Conservation (phyloP, 2,329 filamentous ascomycete genomes). For the Fusarium duplospermum region DNA sequence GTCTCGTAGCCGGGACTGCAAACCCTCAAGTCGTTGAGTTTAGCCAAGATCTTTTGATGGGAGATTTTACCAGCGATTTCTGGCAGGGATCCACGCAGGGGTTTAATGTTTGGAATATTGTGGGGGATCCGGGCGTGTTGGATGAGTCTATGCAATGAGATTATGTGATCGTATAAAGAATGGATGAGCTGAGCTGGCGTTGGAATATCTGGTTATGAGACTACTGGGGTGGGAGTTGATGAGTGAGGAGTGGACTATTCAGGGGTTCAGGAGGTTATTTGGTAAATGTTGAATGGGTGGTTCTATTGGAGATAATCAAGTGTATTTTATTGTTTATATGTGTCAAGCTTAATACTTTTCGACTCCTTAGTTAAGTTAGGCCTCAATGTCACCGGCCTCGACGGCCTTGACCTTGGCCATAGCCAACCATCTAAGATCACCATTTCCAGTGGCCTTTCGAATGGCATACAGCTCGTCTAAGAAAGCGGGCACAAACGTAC, state of each 20-base stretch:
- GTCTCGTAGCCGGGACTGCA: slow-evolving; percentile 37
- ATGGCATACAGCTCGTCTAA: slow-evolving; percentile 75
- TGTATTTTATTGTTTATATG: slow-evolving; percentile 1
- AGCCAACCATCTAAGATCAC: slow-evolving; percentile 63
- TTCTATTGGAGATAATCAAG: slow-evolving; percentile 13
- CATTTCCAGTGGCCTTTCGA: slow-evolving; percentile 59
- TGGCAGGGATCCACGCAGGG: slow-evolving; percentile 41
- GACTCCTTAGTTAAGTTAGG: neutral
- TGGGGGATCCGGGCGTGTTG: slow-evolving; percentile 43
- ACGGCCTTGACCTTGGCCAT: slow-evolving; percentile 61
- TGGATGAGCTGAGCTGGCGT: neutral
- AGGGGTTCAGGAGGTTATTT: neutral
- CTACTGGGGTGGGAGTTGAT: neutral
- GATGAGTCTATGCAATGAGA: slow-evolving; percentile 22
- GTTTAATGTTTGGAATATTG: slow-evolving; percentile 44
- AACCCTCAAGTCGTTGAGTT: slow-evolving; percentile 31
- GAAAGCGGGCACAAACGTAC: slow-evolving; percentile 87
- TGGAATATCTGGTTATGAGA: slow-evolving; percentile 2
- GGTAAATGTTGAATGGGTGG: neutral
- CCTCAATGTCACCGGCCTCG: slow-evolving; percentile 39
- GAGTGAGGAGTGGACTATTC: neutral
- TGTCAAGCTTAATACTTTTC: neutral
- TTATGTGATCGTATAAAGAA: neutral
- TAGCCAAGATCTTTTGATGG: slow-evolving; percentile 38
- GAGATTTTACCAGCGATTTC: slow-evolving; percentile 41